Percentiles rank a stretch among this genome's conserved stretches.
Evolutionary conservation across 192 early-diverging fungal species (phyloP).

Genomic region (Entophlyctis helioformis): DNA sequence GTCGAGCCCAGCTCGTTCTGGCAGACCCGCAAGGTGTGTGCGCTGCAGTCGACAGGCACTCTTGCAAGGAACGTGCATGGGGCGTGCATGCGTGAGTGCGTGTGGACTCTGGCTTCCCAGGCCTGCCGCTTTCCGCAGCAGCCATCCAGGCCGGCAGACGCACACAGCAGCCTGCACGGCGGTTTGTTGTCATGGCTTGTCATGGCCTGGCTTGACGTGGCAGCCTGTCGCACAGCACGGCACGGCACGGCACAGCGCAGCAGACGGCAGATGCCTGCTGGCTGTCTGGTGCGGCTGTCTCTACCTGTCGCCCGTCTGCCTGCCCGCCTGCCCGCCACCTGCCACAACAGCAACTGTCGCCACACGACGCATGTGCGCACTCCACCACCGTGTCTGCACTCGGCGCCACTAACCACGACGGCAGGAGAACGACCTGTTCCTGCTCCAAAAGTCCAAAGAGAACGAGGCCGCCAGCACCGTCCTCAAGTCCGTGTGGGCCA

Average conservation of each 20-base stretch:
- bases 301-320: too few species aligned
- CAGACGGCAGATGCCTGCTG: too few species aligned
- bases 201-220: too few species aligned
- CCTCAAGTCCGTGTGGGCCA: slow-evolving; percentile 56
- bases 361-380: background rate
- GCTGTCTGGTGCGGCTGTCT: too few species aligned
- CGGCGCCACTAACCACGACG: background rate
- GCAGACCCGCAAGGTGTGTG: slow-evolving; percentile 11
- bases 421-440: slow-evolving; percentile 28
- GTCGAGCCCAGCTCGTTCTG: slow-evolving; percentile 11
- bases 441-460: slow-evolving; percentile 25
- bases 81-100: background rate
- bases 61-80: background rate
- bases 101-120: too few species aligned
- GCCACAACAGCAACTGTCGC: background rate
- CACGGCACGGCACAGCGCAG: too few species aligned
- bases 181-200: too few species aligned
- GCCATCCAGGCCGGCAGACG: too few species aligned
- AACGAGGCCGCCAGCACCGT: slow-evolving; percentile 16
- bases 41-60: background rate
- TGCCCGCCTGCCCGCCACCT: too few species aligned
- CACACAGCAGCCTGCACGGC: too few species aligned
- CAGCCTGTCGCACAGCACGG: too few species aligned
- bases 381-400: background rate
- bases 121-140: too few species aligned